These are phyloP conservation scores for Salix arbutifolia DNA, from an alignment of 345 rosid genomes.

Conservation along the genomic window DNA sequence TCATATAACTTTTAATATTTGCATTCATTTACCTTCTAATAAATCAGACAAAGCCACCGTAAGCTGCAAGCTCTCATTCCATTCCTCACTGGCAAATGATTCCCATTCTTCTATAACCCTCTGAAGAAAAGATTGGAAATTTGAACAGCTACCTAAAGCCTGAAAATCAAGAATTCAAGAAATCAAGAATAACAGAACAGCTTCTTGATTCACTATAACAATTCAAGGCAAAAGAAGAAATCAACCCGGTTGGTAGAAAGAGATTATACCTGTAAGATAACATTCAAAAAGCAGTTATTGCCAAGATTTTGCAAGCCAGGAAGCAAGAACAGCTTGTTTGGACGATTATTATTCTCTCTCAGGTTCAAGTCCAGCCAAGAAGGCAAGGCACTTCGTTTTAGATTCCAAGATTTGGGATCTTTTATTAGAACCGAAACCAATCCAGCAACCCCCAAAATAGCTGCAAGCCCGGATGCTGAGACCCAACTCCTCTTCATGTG, in stretches of 20 bases:
- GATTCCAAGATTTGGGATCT: slow-evolving; percentile 35
- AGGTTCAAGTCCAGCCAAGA: slow-evolving; percentile 20
- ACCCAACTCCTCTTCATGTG: background rate
- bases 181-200: background rate
- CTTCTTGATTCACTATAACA: background rate
- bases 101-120: slow-evolving; percentile 50
- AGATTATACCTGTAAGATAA: slow-evolving; percentile 64
- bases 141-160: slow-evolving; percentile 78
- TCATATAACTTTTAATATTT: background rate
- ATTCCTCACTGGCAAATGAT: slow-evolving; percentile 25
- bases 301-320: slow-evolving; percentile 85
- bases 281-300: slow-evolving; percentile 82
- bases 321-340: slow-evolving; percentile 35
- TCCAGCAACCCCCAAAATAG: slow-evolving; percentile 52
- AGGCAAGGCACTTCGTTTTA: slow-evolving; percentile 7
- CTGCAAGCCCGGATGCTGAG: slow-evolving; percentile 38
- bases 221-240: background rate
- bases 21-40: slow-evolving; percentile 43
- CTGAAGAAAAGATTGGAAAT: slow-evolving; percentile 57
- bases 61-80: slow-evolving; percentile 50
- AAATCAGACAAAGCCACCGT: slow-evolving; percentile 55
- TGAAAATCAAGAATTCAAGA: slow-evolving; percentile 19
- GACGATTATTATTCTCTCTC: slow-evolving; percentile 4
- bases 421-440: slow-evolving; percentile 42
- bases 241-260: slow-evolving; percentile 1